phyloP scores from a whole-genome alignment of 441 rosid species.

The Gossypium aridum region DNA sequence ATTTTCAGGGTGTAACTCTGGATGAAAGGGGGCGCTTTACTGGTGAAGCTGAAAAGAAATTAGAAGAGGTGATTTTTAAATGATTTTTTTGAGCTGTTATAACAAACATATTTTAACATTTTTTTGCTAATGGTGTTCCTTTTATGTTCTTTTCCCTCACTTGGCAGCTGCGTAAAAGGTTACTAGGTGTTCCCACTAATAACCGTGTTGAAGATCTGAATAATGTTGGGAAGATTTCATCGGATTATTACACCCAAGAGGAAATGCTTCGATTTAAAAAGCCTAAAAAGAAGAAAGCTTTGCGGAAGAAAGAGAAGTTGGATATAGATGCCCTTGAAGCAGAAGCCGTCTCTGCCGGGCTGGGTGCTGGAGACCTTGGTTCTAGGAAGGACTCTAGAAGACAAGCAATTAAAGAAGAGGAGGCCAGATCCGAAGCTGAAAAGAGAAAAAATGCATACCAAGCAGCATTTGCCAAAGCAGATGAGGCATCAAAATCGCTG shows the following conservation, averaged over 20 bases:
- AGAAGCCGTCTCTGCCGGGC: constrained; percentile 78
- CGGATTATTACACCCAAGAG: constrained; percentile 85
- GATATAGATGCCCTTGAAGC: constrained; percentile 88
- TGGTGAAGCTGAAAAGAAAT: constrained; percentile 91
- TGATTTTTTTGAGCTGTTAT: not conserved
- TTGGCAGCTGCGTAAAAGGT: constrained; percentile 73
- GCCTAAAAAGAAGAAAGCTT: constrained; percentile 85
- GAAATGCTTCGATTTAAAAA: constrained; percentile 86
- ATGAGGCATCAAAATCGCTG: constrained; percentile 77
- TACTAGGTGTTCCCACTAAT: constrained; percentile 52
- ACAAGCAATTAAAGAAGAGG: constrained; percentile 75
- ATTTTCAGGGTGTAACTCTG: constrained; percentile 66
- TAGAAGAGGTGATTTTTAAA: constrained; percentile 61
- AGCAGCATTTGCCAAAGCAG: constrained; percentile 79
- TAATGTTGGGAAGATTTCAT: constrained; percentile 51
- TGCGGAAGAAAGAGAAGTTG: constrained; percentile 83
- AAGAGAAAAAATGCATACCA: constrained; percentile 71
- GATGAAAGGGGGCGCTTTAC: constrained; percentile 76
- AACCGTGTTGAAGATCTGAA: constrained; percentile 61
- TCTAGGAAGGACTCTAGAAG: constrained; percentile 81
- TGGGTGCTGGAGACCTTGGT: constrained; percentile 90
- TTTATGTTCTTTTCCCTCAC: not conserved
- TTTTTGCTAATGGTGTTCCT: not conserved
- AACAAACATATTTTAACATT: not conserved
- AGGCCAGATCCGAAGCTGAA: constrained; percentile 72